phyloP scores from a whole-genome alignment of 2,329 filamentous ascomycete genomes.

The Rhinocladiella similis region DNA sequence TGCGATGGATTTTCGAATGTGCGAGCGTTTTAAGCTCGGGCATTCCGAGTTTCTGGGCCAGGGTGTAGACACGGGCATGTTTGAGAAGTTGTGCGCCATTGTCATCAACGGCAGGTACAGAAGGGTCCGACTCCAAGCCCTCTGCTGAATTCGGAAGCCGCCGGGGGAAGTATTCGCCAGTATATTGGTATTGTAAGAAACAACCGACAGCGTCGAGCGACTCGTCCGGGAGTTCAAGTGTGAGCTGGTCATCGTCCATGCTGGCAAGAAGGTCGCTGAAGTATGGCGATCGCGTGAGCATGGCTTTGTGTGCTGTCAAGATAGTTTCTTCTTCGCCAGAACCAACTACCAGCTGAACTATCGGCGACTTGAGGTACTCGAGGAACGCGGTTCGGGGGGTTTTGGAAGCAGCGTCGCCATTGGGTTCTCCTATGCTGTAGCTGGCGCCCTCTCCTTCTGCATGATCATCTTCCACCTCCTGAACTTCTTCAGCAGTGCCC shows the following conservation, averaged over 20 bases:
- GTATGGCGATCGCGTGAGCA: conserved; percentile 73
- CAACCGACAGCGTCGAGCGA: conserved; percentile 73
- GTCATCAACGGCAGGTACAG: conserved; percentile 67
- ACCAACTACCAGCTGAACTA: conserved; percentile 68
- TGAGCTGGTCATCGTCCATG: conserved; percentile 12
- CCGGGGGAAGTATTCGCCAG: conserved; percentile 79
- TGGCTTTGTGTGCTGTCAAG: conserved; percentile 76
- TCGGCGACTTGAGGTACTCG: conserved; percentile 66
- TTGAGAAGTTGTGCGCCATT: conserved; percentile 81
- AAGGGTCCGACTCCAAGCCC: conserved; percentile 68
- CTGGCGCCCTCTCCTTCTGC: conserved; percentile 24
- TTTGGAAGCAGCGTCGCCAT: conserved; percentile 31
- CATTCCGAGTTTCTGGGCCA: conserved; percentile 76
- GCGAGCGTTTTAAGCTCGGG: conserved; percentile 71
- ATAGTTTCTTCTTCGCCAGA: conserved; percentile 59
- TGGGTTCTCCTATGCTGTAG: conserved; percentile 15
- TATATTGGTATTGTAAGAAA: conserved; percentile 83
- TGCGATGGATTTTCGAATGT: conserved; percentile 87
- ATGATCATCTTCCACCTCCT: conserved; percentile 27
- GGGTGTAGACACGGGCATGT: conserved; percentile 85
- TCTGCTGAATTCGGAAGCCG: conserved; percentile 61
- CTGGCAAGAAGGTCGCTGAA: conserved; percentile 46
- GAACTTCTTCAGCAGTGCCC: conserved; percentile 27
- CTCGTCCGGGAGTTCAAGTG: conserved; percentile 66
- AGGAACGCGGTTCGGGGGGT: conserved; percentile 30